Base-by-base conservation (phyloP, 805 yeast species). In the Nakazawaea ernobii region DNA sequence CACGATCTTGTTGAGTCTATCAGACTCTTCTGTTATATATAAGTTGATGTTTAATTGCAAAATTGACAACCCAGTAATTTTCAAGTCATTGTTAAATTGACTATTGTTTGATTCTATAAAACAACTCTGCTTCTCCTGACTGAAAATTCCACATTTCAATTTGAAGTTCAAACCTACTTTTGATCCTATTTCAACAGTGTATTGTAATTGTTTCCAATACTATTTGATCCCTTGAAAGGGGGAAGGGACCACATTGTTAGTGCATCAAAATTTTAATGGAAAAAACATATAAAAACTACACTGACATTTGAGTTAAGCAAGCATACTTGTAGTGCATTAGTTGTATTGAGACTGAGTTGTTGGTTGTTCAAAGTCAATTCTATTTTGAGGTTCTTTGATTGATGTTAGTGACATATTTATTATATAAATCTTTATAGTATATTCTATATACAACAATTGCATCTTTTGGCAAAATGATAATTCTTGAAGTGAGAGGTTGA, bases 191-290 rank as follows among this genome's bases (percentile, higher is more conserved):
- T 20, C 24, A 20, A 20, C 24, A 20, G 32, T 32, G 6, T 44
- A 44, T 10, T 26, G 26, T 26, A 44, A 38, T 37, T 44, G 42
- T 9, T 38, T 20, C 43, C 42, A 44, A 38, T 30, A 44, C 48
- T 44, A 20, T 40, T 30, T 15, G 14, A 35, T 13, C 14, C 14
- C 38, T 15, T 15, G 20, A 4, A 36, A 27, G 27, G 27, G 39
- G 39, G 24, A 20, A 20, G 24, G 24, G 24, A 20, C 24, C 24
- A 20, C 24, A 20, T 20, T 20, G 17, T 13, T 35, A 13, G 17
- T 35, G 4, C 9, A 14, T 35, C 17, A 35, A 35, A 35, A 14
- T 8, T 20, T 20, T 3, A 20, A 3, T 3, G 24, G 24, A 5
- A 5, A 20, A 20, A 20, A 20, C 5, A 20, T 20, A 20, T 20